Base-by-base conservation (phyloP, 208 protist species). In the Crithidia bombi region DNA sequence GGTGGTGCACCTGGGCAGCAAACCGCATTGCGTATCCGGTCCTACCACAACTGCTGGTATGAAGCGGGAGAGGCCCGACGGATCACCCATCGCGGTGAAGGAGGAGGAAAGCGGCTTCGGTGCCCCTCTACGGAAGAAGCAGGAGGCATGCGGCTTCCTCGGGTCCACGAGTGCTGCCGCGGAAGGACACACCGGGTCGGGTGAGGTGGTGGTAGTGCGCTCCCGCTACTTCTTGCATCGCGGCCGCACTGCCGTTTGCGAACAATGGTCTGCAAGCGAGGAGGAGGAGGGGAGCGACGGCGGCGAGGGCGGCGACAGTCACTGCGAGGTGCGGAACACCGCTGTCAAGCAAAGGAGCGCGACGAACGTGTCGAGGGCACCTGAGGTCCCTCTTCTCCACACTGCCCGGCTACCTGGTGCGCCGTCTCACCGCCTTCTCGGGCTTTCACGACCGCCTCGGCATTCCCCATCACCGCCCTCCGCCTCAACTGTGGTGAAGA, bases 181-280 rank as follows among this genome's bases (percentile, higher is more conserved):
- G 10, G n/a, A 36, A 44, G 19, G 2, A 39, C 0, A 15, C 38
- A 36, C n/a, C n/a, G n/a, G 39, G 15, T 9, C 38, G 21, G 36
- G 39, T 9, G 64, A 38, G 9, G 55, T 64, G 41, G 63, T 83
- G n/a, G 56, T 89, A 11, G 83, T 92, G 59, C 83, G 87, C 14
- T 92, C 87, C 15, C 82, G 82, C 43, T 87, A 87, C 70, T 92
- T 92, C 50, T 39, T 85, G 56, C 15, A 47, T 21, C 69, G 61
- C 3, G 69, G 69, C n/a, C 66, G 65, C 35, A 70, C 65, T 9
- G 76, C 78, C 32, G 81, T 78, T 55, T 58, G 73, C 14, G 81
- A 84, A 30, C 64, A 62, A 25, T 78, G 72, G 72, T 66, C 56
- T 17, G 36, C 71, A 14, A 75, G 76, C 62, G 68, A 74, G 19